Conservation (phyloP, 2,329 filamentous ascomycete genomes). For the Colletotrichum eleusines region DNA sequence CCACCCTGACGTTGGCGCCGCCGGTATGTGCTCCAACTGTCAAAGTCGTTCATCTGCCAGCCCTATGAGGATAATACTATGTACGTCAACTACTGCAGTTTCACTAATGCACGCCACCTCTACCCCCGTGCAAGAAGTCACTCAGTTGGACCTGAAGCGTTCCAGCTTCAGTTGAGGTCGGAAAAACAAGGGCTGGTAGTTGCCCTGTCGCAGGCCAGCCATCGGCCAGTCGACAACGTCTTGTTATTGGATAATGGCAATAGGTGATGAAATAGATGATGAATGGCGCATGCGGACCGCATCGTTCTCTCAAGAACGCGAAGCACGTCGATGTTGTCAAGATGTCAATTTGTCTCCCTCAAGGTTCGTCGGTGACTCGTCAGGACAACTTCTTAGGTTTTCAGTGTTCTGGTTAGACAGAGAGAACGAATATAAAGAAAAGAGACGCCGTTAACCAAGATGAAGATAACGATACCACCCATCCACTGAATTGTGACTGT, state of each 20-base stretch:
- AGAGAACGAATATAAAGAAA: background rate
- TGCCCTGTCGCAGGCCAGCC: constrained; percentile 38
- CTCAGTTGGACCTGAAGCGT: constrained; percentile 23
- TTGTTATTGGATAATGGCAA: constrained; percentile 40
- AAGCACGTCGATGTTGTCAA: background rate
- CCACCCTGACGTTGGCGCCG: constrained; percentile 3
- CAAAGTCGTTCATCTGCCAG: constrained; percentile 26
- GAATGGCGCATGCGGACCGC: background rate
- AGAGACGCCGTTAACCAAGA: background rate
- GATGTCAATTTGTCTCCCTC: background rate
- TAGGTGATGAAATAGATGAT: background rate
- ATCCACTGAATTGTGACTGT: background rate
- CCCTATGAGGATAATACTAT: constrained; percentile 26
- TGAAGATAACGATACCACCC: background rate
- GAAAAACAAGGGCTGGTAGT: constrained; percentile 4
- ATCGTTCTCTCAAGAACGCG: constrained; percentile 4
- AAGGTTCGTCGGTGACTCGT: background rate
- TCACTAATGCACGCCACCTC: constrained; percentile 38
- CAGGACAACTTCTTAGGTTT: background rate
- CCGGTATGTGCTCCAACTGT: background rate
- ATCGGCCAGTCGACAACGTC: constrained; percentile 4
- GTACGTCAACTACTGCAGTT: constrained; percentile 9
- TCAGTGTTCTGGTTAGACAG: background rate
- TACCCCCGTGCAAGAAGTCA: background rate
- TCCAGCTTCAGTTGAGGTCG: constrained; percentile 37